Conservation (phyloP, 2,329 filamentous ascomycete species). For the Ophiocordyceps camponoti-leonardi region DNA sequence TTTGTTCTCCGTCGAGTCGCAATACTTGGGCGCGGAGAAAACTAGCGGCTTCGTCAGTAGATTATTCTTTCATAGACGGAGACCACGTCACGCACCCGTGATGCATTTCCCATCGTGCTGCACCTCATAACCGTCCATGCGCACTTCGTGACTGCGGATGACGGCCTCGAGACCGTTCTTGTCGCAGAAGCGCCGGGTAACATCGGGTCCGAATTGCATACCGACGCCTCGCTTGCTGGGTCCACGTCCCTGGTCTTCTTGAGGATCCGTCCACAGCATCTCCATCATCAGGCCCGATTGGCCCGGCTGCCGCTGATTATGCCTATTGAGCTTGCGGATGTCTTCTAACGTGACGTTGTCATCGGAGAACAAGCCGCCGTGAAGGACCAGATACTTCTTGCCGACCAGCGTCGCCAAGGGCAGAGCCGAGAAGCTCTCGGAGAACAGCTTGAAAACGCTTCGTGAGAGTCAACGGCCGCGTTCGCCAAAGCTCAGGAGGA, state of each 20-base stretch:
- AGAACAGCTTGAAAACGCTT: conserved; percentile 89
- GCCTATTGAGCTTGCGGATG: conserved; percentile 80
- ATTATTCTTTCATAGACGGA: neutral
- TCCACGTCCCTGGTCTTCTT: conserved; percentile 67
- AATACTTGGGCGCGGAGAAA: conserved; percentile 95
- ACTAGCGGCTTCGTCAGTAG: conserved; percentile 31
- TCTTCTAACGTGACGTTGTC: conserved; percentile 86
- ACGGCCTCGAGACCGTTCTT: conserved; percentile 88
- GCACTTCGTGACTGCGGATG: conserved; percentile 92
- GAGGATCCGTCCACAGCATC: conserved; percentile 98
- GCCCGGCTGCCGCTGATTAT: conserved; percentile 81
- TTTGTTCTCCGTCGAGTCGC: conserved; percentile 94
- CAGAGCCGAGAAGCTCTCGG: conserved; percentile 89
- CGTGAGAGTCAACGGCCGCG: conserved; percentile 2
- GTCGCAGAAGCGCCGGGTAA: conserved; percentile 93
- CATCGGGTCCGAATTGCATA: conserved; percentile 89
- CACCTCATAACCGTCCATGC: conserved; percentile 98
- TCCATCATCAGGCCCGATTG: conserved; percentile 98
- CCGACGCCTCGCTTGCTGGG: conserved; percentile 95
- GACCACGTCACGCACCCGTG: conserved; percentile 42
- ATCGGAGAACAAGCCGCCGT: conserved; percentile 90
- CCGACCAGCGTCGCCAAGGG: conserved; percentile 86
- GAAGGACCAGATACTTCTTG: conserved; percentile 77
- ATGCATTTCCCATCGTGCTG: conserved; percentile 94
- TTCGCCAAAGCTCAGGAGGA: neutral